These are phyloP conservation scores for Amanita rimosa DNA, from an alignment of 768 basidiomycete genomes.

Conservation along the genomic window DNA sequence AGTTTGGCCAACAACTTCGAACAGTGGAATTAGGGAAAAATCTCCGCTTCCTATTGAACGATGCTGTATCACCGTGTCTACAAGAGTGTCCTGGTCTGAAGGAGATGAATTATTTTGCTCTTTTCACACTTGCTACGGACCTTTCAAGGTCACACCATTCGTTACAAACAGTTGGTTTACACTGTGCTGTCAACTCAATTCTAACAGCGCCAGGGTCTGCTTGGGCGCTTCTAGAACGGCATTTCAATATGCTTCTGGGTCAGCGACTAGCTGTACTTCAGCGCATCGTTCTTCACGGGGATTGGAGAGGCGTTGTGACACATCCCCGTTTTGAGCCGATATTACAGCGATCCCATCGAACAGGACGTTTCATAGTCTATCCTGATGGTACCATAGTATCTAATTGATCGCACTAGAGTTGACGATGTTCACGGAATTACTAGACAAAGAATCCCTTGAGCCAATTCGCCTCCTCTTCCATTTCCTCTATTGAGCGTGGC, in stretches of 20 bases:
- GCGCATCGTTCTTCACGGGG: constrained; percentile 36
- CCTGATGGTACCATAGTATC: neutral
- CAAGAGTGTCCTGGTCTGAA: constrained; percentile 31
- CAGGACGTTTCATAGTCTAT: neutral
- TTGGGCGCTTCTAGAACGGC: constrained; percentile 32
- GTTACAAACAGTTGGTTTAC: constrained; percentile 37
- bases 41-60: constrained; percentile 39
- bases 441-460: constrained; percentile 41
- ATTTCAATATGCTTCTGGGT: constrained; percentile 33
- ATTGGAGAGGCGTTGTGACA: constrained; percentile 31
- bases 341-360: neutral
- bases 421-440: neutral
- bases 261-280: constrained; percentile 33
- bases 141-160: constrained; percentile 14
- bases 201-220: constrained; percentile 21
- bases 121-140: constrained; percentile 31
- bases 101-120: constrained; percentile 44
- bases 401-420: neutral
- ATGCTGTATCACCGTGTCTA: constrained; percentile 37
- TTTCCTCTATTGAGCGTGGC: constrained; percentile 59
- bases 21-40: constrained; percentile 49
- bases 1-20: constrained; percentile 37
- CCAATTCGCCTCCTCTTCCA: constrained; percentile 73
- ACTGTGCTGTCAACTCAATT: constrained; percentile 35
- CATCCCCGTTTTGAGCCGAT: constrained; percentile 24